Base-by-base conservation (phyloP, 2,329 filamentous ascomycete species). In the Helicocarpus griseus region DNA sequence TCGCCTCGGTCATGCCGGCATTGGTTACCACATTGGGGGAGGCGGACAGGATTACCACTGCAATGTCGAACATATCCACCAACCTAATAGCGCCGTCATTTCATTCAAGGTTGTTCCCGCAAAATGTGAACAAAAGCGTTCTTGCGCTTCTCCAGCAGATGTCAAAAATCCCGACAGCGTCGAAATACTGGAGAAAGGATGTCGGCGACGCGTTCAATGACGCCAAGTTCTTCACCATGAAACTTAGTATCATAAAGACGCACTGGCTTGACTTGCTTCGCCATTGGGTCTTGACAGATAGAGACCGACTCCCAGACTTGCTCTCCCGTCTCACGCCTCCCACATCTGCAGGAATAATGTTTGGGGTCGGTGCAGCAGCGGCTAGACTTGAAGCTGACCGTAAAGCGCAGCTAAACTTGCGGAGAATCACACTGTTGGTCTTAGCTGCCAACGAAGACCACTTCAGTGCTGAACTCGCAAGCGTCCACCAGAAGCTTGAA, bases 321-420 rank as follows among this genome's bases (percentile, higher is more conserved):
- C 70, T 97, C 7, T 76, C 80, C 35, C 85, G 89, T 19, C 79
- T 98, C 55, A 83, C 83, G 5, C 80, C 90, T 3, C 93, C 93
- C 5, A 89, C 90, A 1, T 91, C 90, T 13, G 93, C 94, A 0
- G 93, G 93, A 7, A 94, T 98, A 59, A 91, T 98, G 65, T 98
- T 98, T 63, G 93, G 93, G n/a, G 93, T 98, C 0, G 94, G 94
- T 9, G 93, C 93, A 5, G 89, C 88, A 21, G 94, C 90, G 40
- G 93, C 93, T 33, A 80, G 93, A 53, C 79, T 94, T n/a, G 93
- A 98, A 69, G 89, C 94, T 5, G 93, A 98, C 68, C 85, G 90
- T 53, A 93, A 86, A 69, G 89, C 90, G 1, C 91, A 97, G 68
- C 78, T 95, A 28, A 95, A 89, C 57, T 78, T 98, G 17, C 85